phyloP scores from a whole-genome alignment of 441 rosid genomes.

The Arabidopsis lyrata region DNA sequence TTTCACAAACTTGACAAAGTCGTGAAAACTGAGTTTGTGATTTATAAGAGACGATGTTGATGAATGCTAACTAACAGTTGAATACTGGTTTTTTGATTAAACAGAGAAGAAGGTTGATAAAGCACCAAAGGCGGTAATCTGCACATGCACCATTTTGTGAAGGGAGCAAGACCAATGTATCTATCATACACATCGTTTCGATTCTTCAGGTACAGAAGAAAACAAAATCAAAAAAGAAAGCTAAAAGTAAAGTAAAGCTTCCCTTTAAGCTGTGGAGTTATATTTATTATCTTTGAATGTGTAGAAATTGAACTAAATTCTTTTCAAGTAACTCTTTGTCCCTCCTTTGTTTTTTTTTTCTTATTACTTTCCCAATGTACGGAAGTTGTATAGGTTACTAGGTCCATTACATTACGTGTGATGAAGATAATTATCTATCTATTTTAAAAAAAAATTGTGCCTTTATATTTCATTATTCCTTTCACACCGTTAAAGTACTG shows the following conservation, averaged over 20 bases:
- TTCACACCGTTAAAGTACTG: background rate
- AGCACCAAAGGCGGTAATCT: constrained; percentile 72
- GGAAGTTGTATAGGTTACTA: constrained; percentile 43
- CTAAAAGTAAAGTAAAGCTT: constrained; percentile 33
- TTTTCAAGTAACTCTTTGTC: constrained; percentile 34
- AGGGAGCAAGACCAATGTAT: constrained; percentile 33
- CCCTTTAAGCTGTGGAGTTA: constrained; percentile 35
- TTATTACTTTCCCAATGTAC: constrained; percentile 26
- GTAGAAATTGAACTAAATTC: constrained; percentile 40
- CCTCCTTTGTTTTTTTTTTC: constrained; percentile 26
- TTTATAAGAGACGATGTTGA: background rate
- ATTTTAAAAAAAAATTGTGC: constrained; percentile 20
- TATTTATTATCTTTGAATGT: constrained; percentile 31
- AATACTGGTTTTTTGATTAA: constrained; percentile 36
- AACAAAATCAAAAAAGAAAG: constrained; percentile 26
- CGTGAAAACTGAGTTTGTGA: constrained; percentile 11
- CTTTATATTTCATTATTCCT: constrained; percentile 10
- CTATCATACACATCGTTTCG: constrained; percentile 42
- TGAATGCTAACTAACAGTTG: constrained; percentile 20
- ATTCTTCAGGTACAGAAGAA: constrained; percentile 54
- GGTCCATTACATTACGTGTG: constrained; percentile 38
- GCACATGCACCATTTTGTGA: constrained; percentile 90
- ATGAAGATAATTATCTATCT: constrained; percentile 39
- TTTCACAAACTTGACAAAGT: background rate
- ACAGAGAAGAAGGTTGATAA: constrained; percentile 90